A percentile compares a stretch with the other conserved stretches of the same genome.
phyloP scores from a whole-genome alignment of 345 rosid species.

The Psidium friedrichsthalianum region DNA sequence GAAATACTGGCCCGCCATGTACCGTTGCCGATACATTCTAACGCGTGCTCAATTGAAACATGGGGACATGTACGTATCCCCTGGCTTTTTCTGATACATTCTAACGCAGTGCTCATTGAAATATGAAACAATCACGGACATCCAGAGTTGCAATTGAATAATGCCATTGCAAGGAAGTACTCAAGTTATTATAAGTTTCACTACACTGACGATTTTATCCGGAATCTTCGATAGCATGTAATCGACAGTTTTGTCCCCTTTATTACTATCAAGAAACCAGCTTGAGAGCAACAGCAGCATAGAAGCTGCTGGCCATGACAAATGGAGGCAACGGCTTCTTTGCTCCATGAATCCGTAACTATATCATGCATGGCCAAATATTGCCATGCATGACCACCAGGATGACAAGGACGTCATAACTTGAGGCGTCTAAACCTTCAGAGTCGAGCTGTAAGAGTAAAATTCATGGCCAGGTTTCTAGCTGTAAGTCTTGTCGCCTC shows the following conservation, averaged over 20 bases:
- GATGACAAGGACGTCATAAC: constrained; percentile 84
- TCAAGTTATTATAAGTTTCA: background rate
- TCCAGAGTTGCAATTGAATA: background rate
- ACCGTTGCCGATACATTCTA: background rate
- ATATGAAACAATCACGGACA: background rate
- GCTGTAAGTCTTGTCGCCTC: constrained; percentile 95
- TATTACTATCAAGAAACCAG: constrained; percentile 10
- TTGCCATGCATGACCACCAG: constrained; percentile 51
- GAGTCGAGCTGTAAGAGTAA: constrained; percentile 45
- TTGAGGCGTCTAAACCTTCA: constrained; percentile 38
- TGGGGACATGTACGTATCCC: background rate
- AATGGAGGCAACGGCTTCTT: constrained; percentile 79
- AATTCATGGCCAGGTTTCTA: constrained; percentile 80
- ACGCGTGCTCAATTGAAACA: too few species aligned
- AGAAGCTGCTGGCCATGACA: constrained; percentile 91
- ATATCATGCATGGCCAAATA: constrained; percentile 40
- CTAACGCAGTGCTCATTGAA: background rate
- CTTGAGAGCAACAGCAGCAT: constrained; percentile 85
- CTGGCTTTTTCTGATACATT: background rate
- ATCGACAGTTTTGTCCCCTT: background rate
- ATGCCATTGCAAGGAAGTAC: background rate
- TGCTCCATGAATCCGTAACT: constrained; percentile 54
- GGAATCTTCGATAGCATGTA: background rate
- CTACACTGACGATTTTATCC: background rate
- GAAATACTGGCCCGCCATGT: background rate